Evolutionary conservation across 768 basidiomycete genomes (phyloP), one percentile per base, ranked within the genome.

Genomic region (Tricholoma terreum): DNA sequence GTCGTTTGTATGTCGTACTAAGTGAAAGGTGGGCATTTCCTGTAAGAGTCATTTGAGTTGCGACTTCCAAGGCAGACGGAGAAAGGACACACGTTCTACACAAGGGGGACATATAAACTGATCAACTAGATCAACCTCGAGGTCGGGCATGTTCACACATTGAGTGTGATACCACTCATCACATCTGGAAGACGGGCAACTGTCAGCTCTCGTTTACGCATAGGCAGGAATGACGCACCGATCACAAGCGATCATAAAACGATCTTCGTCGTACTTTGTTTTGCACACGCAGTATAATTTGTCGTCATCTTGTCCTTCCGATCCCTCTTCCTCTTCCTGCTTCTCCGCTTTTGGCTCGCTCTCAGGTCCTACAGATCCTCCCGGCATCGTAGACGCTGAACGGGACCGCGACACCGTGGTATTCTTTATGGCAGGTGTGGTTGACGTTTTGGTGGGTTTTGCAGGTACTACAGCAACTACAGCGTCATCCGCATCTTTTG

Each of bases 101-200:
- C 94, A 96, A 4, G 78, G 75, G 1, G 93, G 92, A 70, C 94
- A 97, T 52, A 93, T 84, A 71, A 96, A 96, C 69, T 90, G 89
- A 74, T 96, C 94, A 33, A 97, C 89, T 14, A 97, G 83, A 63
- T 94, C 91, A 34, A 93, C 83, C 62, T 88, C 85, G 6, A 84
- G 75, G 58, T 95, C 92, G 22, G 84, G 82, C 80, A 95, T 89
- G 40, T 83, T 75, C 24, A 95, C 86, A 63, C 94, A 97, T 49
- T 84, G 80, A 0, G 90, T 89, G 68, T 97, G 94, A 69, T 92
- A 96, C 94, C 94, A 97, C 59, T 94, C 90, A 65, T 95, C 94
- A 70, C 94, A 96, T 27, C 93, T 94, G 56, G 40, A 19, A 54
- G 15, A 57, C 48, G 30, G 34, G 2, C 15, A n/a, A 30, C 15